These are phyloP conservation scores for Pyrrhoderma noxium DNA, from an alignment of 1,284 basidiomycete genomes.

Conservation along the genomic window DNA sequence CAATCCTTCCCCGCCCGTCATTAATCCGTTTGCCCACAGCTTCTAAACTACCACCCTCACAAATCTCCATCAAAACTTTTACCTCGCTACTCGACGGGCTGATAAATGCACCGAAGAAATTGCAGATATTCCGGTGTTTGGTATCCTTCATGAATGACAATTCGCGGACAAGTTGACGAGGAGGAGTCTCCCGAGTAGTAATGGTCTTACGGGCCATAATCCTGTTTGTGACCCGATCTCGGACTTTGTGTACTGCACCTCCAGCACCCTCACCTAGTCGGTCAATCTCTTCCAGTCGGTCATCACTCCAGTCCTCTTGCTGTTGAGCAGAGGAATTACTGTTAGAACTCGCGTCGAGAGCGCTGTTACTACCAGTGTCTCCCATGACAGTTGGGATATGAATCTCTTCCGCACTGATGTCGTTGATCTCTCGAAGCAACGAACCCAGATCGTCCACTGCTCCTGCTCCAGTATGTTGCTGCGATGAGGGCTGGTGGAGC, in stretches of 20 bases:
- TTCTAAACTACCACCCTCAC: conserved; percentile 88
- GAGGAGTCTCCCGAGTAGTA: conserved; percentile 87
- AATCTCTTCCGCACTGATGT: conserved; percentile 15
- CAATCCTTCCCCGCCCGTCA: conserved; percentile 72
- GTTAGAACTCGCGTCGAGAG: no score
- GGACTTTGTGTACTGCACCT: conserved; percentile 90
- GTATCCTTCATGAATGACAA: conserved; percentile 85
- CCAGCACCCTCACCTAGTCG: conserved; percentile 93
- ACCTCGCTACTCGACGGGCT: conserved; percentile 89
- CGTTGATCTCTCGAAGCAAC: conserved; percentile 10
- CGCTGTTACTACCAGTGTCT: no score
- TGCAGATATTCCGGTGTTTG: conserved; percentile 82
- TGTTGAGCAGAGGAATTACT: background rate
- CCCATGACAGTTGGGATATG: background rate
- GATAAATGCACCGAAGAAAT: conserved; percentile 93
- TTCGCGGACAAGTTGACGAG: conserved; percentile 90
- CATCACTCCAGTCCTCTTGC: conserved; percentile 50
- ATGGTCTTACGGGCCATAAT: conserved; percentile 97
- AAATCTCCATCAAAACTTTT: conserved; percentile 93
- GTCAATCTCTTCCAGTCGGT: conserved; percentile 63
- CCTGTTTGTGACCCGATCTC: conserved; percentile 64
- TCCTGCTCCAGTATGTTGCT: background rate
- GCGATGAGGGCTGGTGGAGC: background rate
- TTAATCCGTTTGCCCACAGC: conserved; percentile 82
- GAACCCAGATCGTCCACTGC: conserved; percentile 12